Evolutionary conservation across 768 basidiomycete species (phyloP), one percentile per base, ranked within the genome.

Genomic region (Boletus huronensis): DNA sequence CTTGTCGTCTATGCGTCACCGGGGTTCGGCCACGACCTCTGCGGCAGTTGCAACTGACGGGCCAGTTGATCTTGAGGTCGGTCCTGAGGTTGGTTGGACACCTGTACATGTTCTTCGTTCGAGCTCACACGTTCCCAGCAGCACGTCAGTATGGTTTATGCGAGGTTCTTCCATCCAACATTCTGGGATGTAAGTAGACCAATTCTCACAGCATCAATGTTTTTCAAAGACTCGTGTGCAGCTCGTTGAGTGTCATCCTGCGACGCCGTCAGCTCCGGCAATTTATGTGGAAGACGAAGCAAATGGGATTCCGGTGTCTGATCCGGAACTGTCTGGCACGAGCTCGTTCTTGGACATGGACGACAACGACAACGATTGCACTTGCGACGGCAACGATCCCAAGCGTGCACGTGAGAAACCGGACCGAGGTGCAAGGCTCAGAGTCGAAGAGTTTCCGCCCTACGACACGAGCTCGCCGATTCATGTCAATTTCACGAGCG

Each of bases 141-240:
- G 16, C 55, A 67, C 23, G 54, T 65, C 5, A 62, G 34, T 14
- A 65, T 62, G 59, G 54, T 66, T 0, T 64, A 66, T 29, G 62
- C 62, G 0, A 61, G 35, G 36, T 58, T 43, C 48, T 66, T 66
- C 35, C 64, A 66, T 32, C 65, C 65, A 3, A 56, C 48, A 1
- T 42, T 41, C 19, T 66, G 64, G 64, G 55, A 61, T 38, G 64
- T 61, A 19, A 42, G 59, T 47, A 17, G 0, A 29, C 16, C 38
- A 1, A 5, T 17, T 14, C 26, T 42, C 10, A 1, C 21, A 0
- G 13, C 6, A 10, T 6, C 4, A 5, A 17, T 31, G 10, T 9
- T 32, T 13, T 19, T 6, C 16, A 50, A 9, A 55, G 16, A 14
- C 7, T 42, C 3, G 1, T 10, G 3, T 0, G 2, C 28, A 65